These are phyloP conservation scores for Pichia sp. DNA, from an alignment of 1,139 yeast species.

Conservation along the genomic window DNA sequence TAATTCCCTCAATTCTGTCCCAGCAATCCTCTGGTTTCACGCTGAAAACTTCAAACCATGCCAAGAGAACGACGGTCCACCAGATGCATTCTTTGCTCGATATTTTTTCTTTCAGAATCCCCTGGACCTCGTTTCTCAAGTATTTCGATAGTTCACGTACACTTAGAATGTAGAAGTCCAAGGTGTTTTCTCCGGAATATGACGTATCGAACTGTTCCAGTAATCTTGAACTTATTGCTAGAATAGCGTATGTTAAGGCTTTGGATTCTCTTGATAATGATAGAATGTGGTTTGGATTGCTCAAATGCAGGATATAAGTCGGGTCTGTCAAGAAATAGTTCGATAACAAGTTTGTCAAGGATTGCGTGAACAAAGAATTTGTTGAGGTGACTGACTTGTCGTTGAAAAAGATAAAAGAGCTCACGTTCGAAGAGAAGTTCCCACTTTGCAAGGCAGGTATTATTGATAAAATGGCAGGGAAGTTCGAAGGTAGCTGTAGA, in stretches of 20 bases:
- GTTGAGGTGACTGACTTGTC: constrained; percentile 15
- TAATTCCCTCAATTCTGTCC: constrained; percentile 38
- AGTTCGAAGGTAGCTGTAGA: constrained; percentile 12
- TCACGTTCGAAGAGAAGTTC: constrained; percentile 10
- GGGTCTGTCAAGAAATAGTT: constrained; percentile 25
- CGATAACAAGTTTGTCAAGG: constrained; percentile 14
- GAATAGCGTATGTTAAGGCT: constrained; percentile 28
- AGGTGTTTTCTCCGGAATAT: constrained; percentile 27
- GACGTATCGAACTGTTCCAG: constrained; percentile 23
- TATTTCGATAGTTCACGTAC: constrained; percentile 25
- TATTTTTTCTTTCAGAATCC: constrained; percentile 5
- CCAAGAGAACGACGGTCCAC: constrained; percentile 25
- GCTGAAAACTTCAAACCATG: constrained; percentile 28
- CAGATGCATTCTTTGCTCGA: constrained; percentile 13
- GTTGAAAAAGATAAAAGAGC: constrained; percentile 14
- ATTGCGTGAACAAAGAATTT: constrained; percentile 11
- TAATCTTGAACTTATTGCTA: constrained; percentile 30
- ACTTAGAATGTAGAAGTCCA: constrained; percentile 28
- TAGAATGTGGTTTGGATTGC: constrained; percentile 14
- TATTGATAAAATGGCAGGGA: constrained; percentile 15
- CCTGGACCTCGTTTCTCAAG: constrained; percentile 12
- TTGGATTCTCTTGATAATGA: constrained; percentile 25
- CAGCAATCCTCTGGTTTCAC: constrained; percentile 32
- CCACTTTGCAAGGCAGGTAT: constrained; percentile 14
- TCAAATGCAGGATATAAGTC: constrained; percentile 13